These are phyloP conservation scores for Trichoderma oligosporum DNA, from an alignment of 2,329 filamentous ascomycete species.

Conservation along the genomic window DNA sequence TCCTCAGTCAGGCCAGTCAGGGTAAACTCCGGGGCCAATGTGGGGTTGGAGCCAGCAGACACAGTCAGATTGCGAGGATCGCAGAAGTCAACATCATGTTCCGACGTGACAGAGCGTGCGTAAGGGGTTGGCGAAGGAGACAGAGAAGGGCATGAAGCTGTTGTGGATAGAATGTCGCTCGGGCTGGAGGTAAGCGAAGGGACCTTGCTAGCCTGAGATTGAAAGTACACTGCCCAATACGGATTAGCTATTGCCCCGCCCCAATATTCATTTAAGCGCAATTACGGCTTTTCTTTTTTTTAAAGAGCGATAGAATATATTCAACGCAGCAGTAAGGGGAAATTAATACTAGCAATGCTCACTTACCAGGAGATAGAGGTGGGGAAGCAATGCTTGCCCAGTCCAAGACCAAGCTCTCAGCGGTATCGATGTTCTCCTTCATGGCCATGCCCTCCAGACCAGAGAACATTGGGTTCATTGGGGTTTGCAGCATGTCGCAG, in stretches of 20 bases:
- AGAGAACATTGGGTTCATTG: constrained; percentile 75
- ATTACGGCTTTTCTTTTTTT: not conserved
- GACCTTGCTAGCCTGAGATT: constrained; percentile 45
- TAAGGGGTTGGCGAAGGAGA: constrained; percentile 83
- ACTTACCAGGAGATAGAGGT: constrained; percentile 86
- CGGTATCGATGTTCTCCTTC: constrained; percentile 68
- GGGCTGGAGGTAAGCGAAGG: constrained; percentile 61
- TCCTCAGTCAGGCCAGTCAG: constrained; percentile 62
- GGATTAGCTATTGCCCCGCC: constrained; percentile 37
- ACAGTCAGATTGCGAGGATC: constrained; percentile 89
- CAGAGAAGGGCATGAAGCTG: constrained; percentile 75
- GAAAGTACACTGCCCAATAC: constrained; percentile 45
- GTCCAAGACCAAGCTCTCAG: constrained; percentile 71
- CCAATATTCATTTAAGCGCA: constrained; percentile 8
- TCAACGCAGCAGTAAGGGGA: not conserved
- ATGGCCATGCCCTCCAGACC: constrained; percentile 61
- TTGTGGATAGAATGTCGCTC: constrained; percentile 69
- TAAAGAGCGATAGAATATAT: constrained; percentile 1
- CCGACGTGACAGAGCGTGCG: constrained; percentile 63
- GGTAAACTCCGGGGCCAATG: constrained; percentile 59
- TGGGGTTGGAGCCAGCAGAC: constrained; percentile 46
- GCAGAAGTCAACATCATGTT: constrained; percentile 78
- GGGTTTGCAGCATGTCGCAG: constrained; percentile 75
- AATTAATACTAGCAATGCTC: not conserved
- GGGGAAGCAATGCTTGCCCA: constrained; percentile 77